Base-by-base conservation (phyloP, 192 early-diverging fungal genomes). In the Oehlia diaphana region DNA sequence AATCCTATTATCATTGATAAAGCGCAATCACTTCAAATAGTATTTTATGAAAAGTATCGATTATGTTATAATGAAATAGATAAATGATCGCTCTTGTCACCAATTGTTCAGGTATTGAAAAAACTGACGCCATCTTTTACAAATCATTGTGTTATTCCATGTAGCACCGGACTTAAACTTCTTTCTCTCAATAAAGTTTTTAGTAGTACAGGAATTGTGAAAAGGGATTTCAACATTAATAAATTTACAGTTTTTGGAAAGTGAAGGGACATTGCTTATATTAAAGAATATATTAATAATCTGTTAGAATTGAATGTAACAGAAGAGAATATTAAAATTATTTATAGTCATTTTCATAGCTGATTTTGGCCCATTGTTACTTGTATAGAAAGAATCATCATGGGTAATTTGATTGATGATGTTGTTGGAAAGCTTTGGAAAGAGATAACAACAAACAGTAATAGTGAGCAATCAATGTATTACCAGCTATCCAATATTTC, bases 321-420 rank as follows among this genome's bases (percentile, higher is more conserved):
- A 26, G 26, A 26, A 26, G 26, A 26, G 26, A 26, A 26, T 26
- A 26, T 26, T 26, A 0, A 26, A 26, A 26, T 0, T 26, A 26
- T 26, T 26, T 74, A 74, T 61, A 3, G 37, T 74, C 21, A 74
- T 13, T 74, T 53, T 50, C 28, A 9, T 58, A 28, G 72, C 44
- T 0, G 26, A 21, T 47, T 74, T 74, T 8, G 72, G 0, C 72
- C 42, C 0, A 74, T 74, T 35, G 28, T 74, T 74, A 61, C 28
- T 7, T 74, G 72, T 74, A 21, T 74, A 9, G 49, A 53, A 74
- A 50, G 61, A 0, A 33, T 74, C 12, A 74, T 74, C 23, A 74
- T 31, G 50, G 72, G 72, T 28, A 12, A 10, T 33, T 0, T 33
- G 50, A 2, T 47, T 44, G 1, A 0, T 7, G 19, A 9, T 47